Base-by-base conservation (phyloP, 176 grass and related monocot genomes). In the Carex scoparia region DNA sequence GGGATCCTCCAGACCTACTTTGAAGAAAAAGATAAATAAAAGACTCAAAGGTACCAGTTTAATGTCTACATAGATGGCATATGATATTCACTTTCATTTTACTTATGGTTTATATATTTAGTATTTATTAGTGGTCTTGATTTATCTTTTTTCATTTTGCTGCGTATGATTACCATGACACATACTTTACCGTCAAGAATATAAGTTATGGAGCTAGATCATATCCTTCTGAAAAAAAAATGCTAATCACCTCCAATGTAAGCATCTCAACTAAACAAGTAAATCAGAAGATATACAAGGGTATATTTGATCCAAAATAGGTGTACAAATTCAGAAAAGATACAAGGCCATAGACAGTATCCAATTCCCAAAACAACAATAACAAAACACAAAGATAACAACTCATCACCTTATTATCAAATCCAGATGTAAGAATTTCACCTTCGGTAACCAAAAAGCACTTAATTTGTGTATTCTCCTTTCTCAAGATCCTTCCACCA, bases 401-500 rank as follows among this genome's bases (percentile, higher is more conserved):
- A 66, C 74, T 46, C 19, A 82, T 93, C 62, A 98, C 96, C 96
- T 91, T 98, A 88, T 98, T 95, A 80, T 98, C 96, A 89, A 90
- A 98, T 2, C 86, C 96, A 72, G 96, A 94, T 65, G 96, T 95
- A 38, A 94, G 53, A 74, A 98, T 89, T 84, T 95, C 96, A 77
- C 86, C 89, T 90, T 92, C 89, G 73, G 89, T 28, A 51, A 87
- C 91, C 83, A 87, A 82, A 88, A 98, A 98, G 84, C 96, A 95
- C 91, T 98, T 98, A 74, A 98, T 94, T 61, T 98, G 96, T 30
- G 91, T 88, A 75, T 88, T 94, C 46, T 92, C 89, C 87, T 98
- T 98, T 82, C 96, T 87, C 51, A 84, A 78, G 86, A 98, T 84
- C 83, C 93, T 93, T 65, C 96, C 93, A 83, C 76, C 86, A 88